Evolutionary conservation across 306 rosid genomes (phyloP), one percentile per base, ranked within the genome.

Genomic region (Cucurbita pepo): DNA sequence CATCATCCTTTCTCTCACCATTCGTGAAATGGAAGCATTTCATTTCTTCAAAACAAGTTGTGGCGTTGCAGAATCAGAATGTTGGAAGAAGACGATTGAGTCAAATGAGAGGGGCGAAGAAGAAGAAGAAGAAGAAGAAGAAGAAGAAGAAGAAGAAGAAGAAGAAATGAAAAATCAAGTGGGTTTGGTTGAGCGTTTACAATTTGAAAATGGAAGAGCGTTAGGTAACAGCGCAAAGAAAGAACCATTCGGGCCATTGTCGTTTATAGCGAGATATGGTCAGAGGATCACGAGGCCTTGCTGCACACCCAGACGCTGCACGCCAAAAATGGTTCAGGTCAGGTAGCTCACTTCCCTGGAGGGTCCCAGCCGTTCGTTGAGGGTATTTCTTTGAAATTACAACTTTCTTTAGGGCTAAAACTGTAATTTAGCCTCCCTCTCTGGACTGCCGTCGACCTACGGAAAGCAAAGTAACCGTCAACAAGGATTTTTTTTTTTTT

Each of bases 11-110:
- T 14, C 70, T 37, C 62, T 84, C 90, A 3, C 84, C 88, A 80
- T 82, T 86, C 8, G 84, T 78, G 83, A 94, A 94, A 71, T 91
- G 91, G 86, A 94, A 94, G 61, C 99, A 94, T 86, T 91, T 94
- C 99, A 88, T 80, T 8, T 72, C 54, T 13, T 30, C 16, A 25
- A 47, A n/a, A 11, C 40, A n/a, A 57, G 18, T 45, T 22, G 11
- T 15, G 9, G 36, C 21, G 22, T 36, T 19, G 80, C 41, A 57
- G 38, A 45, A 44, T 10, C 7, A 2, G 44, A 45, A 21, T 22
- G 18, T 36, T 18, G 37, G 52, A 14, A 19, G 18, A 65, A 30
- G 44, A 37, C 8, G 72, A 56, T 6, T 10, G 75, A 30, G 81
- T 81, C 83, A 81, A 81, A 10, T 37, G 73, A 11, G 40, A 12